phyloP scores from a whole-genome alignment of 2,329 filamentous ascomycete genomes.

The Alternaria novae-zelandiae region DNA sequence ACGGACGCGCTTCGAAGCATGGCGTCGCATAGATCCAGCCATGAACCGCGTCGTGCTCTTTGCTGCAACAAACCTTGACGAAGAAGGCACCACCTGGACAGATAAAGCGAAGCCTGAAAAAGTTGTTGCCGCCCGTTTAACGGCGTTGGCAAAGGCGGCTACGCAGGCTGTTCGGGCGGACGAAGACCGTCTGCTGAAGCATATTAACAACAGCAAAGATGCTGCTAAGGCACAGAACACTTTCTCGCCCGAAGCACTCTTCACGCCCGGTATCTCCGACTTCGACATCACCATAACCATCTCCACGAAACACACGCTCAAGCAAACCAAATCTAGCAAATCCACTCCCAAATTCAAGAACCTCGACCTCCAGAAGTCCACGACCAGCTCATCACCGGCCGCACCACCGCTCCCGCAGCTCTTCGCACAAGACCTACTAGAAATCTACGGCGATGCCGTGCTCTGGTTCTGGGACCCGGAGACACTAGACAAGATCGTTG shows the following conservation, averaged over 20 bases:
- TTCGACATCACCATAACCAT: conserved; percentile 88
- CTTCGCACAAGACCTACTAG: conserved; percentile 71
- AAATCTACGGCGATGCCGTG: conserved; percentile 70
- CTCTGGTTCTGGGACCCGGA: conserved; percentile 78
- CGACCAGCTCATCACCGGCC: conserved; percentile 34
- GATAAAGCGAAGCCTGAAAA: conserved; percentile 72
- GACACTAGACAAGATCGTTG: conserved; percentile 65
- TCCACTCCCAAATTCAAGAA: conserved; percentile 75
- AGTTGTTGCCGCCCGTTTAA: conserved; percentile 84
- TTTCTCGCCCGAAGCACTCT: conserved; percentile 64
- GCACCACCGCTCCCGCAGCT: conserved; percentile 67
- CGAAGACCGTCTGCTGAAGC: conserved; percentile 56
- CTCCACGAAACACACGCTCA: conserved; percentile 58
- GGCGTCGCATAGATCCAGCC: conserved; percentile 85
- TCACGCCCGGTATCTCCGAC: conserved; percentile 73
- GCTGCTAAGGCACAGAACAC: neutral
- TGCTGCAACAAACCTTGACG: conserved; percentile 78
- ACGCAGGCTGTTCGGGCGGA: conserved; percentile 56
- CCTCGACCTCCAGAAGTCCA: conserved; percentile 62
- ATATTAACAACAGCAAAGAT: conserved; percentile 16
- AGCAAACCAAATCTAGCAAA: conserved; percentile 28
- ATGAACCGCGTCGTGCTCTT: conserved; percentile 86
- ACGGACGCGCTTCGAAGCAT: conserved; percentile 76
- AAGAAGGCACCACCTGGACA: conserved; percentile 81
- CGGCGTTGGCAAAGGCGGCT: conserved; percentile 78